phyloP scores from a whole-genome alignment of 2,329 filamentous ascomycete species.

The Penicillium sp. region DNA sequence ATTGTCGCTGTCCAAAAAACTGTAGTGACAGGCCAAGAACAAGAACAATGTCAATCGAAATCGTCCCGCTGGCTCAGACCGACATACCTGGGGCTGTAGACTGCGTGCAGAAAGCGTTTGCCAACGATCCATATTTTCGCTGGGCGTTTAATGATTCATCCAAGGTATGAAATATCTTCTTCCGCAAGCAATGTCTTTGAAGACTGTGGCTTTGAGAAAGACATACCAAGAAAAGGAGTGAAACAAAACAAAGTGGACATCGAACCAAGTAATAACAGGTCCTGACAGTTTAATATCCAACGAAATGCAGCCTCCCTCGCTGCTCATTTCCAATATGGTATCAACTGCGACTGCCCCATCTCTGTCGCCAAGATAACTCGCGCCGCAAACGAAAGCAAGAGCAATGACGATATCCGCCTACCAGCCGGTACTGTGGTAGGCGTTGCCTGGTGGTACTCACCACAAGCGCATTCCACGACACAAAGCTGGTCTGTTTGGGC shows the following conservation, averaged over 20 bases:
- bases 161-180: slow-evolving; percentile 44
- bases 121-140: slow-evolving; percentile 63
- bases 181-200: not conserved
- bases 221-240: not conserved
- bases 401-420: slow-evolving; percentile 9
- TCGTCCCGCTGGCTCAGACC: slow-evolving; percentile 53
- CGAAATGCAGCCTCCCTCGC: slow-evolving; percentile 63
- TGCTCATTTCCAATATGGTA: slow-evolving; percentile 67
- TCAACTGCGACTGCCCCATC: slow-evolving; percentile 62
- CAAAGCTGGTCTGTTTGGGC: slow-evolving; percentile 61
- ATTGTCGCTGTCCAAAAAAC: slow-evolving; percentile 7
- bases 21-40: slow-evolving; percentile 16
- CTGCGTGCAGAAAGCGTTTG: slow-evolving; percentile 65
- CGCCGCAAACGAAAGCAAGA: slow-evolving; percentile 21
- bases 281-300: slow-evolving; percentile 53
- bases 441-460: slow-evolving; percentile 69
- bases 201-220: not conserved
- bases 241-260: slow-evolving; percentile 5
- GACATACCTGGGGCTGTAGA: slow-evolving; percentile 64
- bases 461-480: slow-evolving; percentile 47
- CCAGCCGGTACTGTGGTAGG: slow-evolving; percentile 56
- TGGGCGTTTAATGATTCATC: slow-evolving; percentile 61
- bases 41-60: slow-evolving; percentile 50
- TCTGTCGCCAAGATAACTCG: slow-evolving; percentile 62
- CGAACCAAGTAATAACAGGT: slow-evolving; percentile 6